These are phyloP conservation scores for Gracilaria vermiculophylla DNA, from an alignment of 23 red algal species.

Conservation along the genomic window DNA sequence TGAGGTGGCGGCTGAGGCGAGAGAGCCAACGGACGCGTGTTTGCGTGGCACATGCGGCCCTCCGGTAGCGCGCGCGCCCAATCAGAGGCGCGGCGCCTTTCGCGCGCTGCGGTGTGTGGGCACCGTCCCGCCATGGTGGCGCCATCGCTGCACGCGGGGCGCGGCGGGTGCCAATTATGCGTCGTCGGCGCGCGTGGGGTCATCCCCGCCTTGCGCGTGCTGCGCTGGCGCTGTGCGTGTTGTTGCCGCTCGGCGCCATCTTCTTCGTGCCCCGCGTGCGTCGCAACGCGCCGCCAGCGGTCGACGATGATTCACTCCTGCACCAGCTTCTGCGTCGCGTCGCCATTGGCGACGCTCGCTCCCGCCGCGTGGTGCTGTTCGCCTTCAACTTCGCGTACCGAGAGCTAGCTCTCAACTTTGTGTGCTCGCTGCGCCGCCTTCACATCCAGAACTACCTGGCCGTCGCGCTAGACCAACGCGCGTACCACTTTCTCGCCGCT, in stretches of 20 bases:
- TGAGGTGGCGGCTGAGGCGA: background rate
- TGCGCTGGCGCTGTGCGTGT: background rate
- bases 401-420: conserved; percentile 49
- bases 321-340: no score
- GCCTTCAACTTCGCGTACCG: conserved; percentile 55
- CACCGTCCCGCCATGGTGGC: background rate
- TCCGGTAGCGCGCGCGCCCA: no score
- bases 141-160: no score
- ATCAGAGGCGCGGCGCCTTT: no score
- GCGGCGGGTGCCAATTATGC: no score
- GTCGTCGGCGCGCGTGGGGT: no score
- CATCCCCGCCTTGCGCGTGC: no score
- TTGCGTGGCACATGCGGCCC: no score
- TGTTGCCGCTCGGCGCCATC: background rate
- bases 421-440: conserved; percentile 32
- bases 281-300: no score
- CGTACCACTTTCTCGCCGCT: background rate
- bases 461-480: conserved; percentile 41
- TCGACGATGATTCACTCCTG: no score
- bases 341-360: background rate
- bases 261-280: background rate
- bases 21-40: background rate
- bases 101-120: background rate
- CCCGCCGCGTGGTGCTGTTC: background rate
- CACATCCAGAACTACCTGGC: conserved; percentile 25